These are phyloP conservation scores for Cyanophora paradoxa DNA, from an alignment of 78 protist genomes.

Conservation along the genomic window DNA sequence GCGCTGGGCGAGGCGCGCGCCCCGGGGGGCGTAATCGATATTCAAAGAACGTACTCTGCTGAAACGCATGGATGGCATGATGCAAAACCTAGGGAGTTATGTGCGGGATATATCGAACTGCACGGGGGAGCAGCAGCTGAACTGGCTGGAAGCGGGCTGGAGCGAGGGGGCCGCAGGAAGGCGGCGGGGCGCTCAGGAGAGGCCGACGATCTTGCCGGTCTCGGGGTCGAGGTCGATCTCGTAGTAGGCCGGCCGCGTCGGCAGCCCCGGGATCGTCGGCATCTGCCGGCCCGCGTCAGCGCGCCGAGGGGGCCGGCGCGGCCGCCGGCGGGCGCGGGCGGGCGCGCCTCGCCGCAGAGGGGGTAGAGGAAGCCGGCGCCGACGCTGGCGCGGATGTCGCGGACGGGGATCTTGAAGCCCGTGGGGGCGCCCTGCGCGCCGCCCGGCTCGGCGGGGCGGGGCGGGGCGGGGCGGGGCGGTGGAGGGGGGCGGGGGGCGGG, in stretches of 20 bases:
- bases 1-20: too few relatives aligned
- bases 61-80: too few relatives aligned
- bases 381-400: constrained; percentile 72
- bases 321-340: not conserved
- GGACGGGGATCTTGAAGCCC: constrained; percentile 83
- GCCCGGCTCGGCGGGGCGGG: not conserved
- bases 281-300: constrained; percentile 38
- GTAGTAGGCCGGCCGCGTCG: constrained; percentile 24
- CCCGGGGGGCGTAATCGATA: too few relatives aligned
- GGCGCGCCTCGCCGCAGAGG: constrained; percentile 46
- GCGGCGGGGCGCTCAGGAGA: too few relatives aligned
- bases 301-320: constrained; percentile 88
- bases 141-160: too few relatives aligned
- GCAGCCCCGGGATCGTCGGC: constrained; percentile 1
- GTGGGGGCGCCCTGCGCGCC: constrained; percentile 68
- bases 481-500: not conserved
- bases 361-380: constrained; percentile 90
- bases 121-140: too few relatives aligned
- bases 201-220: not conserved
- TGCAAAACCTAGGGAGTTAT: too few relatives aligned
- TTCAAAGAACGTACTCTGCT: too few relatives aligned
- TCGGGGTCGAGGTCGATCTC: constrained; percentile 23
- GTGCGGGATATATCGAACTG: too few relatives aligned
- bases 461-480: not conserved
- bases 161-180: too few relatives aligned